phyloP scores from a whole-genome alignment of 331 rosid genomes.

The Quercus tomentella region DNA sequence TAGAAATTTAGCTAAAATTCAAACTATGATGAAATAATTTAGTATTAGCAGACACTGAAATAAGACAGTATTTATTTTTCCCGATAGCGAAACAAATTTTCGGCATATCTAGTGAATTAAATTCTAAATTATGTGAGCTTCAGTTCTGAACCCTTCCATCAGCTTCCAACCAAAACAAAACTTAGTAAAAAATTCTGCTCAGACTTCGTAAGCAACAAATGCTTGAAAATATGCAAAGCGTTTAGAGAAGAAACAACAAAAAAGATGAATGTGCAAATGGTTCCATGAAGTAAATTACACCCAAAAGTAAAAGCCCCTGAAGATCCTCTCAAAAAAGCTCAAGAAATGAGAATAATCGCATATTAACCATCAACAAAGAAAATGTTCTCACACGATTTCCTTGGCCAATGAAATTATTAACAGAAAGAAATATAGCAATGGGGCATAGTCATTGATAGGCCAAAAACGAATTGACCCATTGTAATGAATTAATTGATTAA shows the following conservation, averaged over 20 bases:
- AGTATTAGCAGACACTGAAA: background rate
- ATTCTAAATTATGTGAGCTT: background rate
- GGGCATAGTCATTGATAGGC: no score
- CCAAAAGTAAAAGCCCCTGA: no score
- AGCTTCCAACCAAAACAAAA: background rate
- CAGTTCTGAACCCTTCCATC: conserved; percentile 8
- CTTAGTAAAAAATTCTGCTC: background rate
- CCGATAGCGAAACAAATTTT: background rate
- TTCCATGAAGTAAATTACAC: background rate
- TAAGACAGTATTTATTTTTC: background rate
- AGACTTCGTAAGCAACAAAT: background rate
- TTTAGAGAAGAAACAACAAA: background rate
- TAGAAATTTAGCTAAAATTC: background rate
- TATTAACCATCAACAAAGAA: no score
- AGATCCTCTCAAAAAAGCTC: no score
- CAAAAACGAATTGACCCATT: no score
- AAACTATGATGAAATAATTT: background rate
- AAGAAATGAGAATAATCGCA: no score
- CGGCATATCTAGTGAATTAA: background rate
- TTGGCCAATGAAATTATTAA: no score
- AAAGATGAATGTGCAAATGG: background rate
- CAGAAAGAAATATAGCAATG: no score
- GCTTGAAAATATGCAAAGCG: background rate
- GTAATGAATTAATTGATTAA: no score
- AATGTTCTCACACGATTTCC: no score